phyloP scores from a whole-genome alignment of 345 rosid species.

The Linum usitatissimum region DNA sequence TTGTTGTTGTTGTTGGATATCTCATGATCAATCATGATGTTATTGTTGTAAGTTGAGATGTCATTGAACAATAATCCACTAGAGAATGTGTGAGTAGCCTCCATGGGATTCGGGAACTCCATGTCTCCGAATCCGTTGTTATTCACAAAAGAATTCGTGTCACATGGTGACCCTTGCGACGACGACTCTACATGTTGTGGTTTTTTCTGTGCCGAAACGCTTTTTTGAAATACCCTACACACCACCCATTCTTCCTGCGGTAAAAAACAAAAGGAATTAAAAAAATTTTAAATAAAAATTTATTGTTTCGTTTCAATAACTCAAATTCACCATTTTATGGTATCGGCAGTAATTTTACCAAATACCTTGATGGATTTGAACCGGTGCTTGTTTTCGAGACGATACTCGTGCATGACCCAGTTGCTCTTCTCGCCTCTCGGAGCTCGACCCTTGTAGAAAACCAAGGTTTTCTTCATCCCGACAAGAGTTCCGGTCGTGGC shows the following conservation, averaged over 20 bases:
- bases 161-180: slow-evolving; percentile 63
- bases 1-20: slow-evolving; percentile 5
- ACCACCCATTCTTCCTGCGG: slow-evolving; percentile 92
- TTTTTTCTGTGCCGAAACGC: slow-evolving; percentile 36
- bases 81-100: slow-evolving; percentile 25
- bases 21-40: not conserved
- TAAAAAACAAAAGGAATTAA: not conserved
- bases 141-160: slow-evolving; percentile 48
- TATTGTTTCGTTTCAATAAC: too few species aligned
- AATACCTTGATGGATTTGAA: slow-evolving; percentile 54
- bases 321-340: too few species aligned
- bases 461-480: slow-evolving; percentile 6
- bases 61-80: slow-evolving; percentile 12
- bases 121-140: slow-evolving; percentile 57
- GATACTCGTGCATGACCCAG: slow-evolving; percentile 99
- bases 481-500: not conserved
- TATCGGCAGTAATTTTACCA: too few species aligned
- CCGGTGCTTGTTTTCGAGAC: slow-evolving; percentile 60
- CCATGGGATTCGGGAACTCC: slow-evolving; percentile 43
- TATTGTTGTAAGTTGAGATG: slow-evolving; percentile 14
- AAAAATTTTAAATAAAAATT: not conserved
- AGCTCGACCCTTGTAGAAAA: slow-evolving; percentile 3
- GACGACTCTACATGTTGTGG: slow-evolving; percentile 49
- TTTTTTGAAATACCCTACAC: slow-evolving; percentile 71
- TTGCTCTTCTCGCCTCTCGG: slow-evolving; percentile 73